A percentile compares a stretch with the other conserved stretches of the same genome.
These are phyloP conservation scores for Xenoacremonium recifei DNA, from an alignment of 2,329 filamentous ascomycete species.

Conservation along the genomic window DNA sequence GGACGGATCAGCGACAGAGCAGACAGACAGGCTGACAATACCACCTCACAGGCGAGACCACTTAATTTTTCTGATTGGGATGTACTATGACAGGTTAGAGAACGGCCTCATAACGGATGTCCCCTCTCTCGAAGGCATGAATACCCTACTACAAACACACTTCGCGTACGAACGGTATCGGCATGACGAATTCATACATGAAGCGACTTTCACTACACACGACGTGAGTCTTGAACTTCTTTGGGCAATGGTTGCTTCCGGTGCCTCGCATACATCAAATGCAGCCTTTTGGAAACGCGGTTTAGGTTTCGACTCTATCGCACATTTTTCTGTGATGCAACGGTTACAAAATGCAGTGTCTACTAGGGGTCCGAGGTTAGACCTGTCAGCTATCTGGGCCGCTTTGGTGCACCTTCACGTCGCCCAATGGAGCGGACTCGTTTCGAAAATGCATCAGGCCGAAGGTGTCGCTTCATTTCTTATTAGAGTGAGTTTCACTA, in stretches of 20 bases:
- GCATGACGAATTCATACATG: conserved; percentile 19
- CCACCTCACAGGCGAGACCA: conserved; percentile 18
- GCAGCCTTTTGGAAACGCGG: conserved; percentile 23
- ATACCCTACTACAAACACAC: conserved; percentile 17
- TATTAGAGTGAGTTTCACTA: conserved; percentile 14
- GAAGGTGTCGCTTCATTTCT: conserved; percentile 17
- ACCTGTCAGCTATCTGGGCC: conserved; percentile 21
- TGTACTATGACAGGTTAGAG: conserved; percentile 19
- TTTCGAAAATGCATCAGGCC: conserved; percentile 16
- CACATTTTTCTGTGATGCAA: conserved; percentile 6
- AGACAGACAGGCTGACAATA: conserved; percentile 6
- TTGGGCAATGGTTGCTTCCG: conserved; percentile 19
- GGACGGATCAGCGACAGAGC: conserved; percentile 4
- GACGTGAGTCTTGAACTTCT: conserved; percentile 16
- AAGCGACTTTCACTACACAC: conserved; percentile 15
- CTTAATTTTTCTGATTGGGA: conserved; percentile 24
- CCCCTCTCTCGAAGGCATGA: conserved; percentile 21
- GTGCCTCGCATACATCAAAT: conserved; percentile 17
- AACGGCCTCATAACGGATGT: conserved; percentile 19
- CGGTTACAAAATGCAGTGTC: conserved; percentile 12
- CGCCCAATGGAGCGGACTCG: conserved; percentile 23
- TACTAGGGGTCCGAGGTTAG: conserved; percentile 9
- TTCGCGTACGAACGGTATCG: conserved; percentile 16
- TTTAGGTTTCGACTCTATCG: conserved; percentile 19
- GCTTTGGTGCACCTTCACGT: conserved; percentile 22